Conservation (phyloP, 257 asterid genomes). For the Nicotiana undulata region DNA sequence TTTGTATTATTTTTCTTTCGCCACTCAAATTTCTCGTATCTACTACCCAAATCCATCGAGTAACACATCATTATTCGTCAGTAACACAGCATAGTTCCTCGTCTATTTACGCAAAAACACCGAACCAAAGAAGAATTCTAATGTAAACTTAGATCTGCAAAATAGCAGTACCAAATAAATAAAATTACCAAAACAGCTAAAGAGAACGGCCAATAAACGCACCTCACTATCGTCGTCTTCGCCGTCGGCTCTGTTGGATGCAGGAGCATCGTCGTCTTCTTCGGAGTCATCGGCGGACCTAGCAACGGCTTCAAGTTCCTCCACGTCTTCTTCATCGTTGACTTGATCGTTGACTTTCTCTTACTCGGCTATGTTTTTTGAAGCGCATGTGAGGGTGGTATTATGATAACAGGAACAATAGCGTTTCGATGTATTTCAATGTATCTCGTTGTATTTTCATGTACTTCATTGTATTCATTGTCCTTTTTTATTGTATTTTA, state of each 20-base stretch:
- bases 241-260: slow-evolving; percentile 23
- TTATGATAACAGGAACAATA: too few relatives aligned
- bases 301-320: slow-evolving; percentile 94
- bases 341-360: slow-evolving; percentile 42
- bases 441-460: too few relatives aligned
- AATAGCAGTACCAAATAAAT: neutral
- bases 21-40: too few relatives aligned
- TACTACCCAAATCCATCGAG: too few relatives aligned
- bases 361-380: too few relatives aligned
- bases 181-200: neutral
- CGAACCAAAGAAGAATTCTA: neutral
- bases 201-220: neutral
- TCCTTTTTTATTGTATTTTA: too few relatives aligned
- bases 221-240: slow-evolving; percentile 73
- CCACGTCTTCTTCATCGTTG: slow-evolving; percentile 78
- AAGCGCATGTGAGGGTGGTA: too few relatives aligned
- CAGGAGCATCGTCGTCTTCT: slow-evolving; percentile 48
- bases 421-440: too few relatives aligned
- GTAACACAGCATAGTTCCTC: neutral
- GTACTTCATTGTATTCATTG: too few relatives aligned
- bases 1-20: too few relatives aligned
- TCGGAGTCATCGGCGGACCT: slow-evolving; percentile 72
- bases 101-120: neutral
- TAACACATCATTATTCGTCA: neutral
- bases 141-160: slow-evolving; percentile 20